These are phyloP conservation scores for Fusarium pseudoanthophilum DNA, from an alignment of 2,329 filamentous ascomycete species.

Conservation along the genomic window DNA sequence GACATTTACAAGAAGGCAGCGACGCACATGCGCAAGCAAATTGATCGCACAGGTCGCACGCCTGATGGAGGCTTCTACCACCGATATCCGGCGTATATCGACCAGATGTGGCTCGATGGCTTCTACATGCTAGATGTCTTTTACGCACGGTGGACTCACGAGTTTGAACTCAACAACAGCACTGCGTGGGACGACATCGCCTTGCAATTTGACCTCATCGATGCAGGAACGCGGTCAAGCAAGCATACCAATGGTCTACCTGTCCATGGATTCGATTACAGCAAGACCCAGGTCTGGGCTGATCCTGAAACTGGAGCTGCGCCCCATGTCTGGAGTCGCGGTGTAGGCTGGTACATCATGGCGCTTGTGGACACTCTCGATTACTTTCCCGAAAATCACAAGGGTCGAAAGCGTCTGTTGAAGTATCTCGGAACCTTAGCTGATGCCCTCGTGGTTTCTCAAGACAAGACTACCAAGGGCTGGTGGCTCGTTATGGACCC, in stretches of 20 bases:
- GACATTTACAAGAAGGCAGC: slow-evolving; percentile 34
- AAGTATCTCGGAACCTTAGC: slow-evolving; percentile 54
- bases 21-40: slow-evolving; percentile 19
- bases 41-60: slow-evolving; percentile 50
- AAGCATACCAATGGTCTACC: slow-evolving; percentile 51
- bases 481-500: slow-evolving; percentile 69
- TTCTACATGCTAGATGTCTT: slow-evolving; percentile 61
- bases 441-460: slow-evolving; percentile 53
- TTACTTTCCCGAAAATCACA: slow-evolving; percentile 51
- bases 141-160: slow-evolving; percentile 53
- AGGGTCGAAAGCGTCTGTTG: slow-evolving; percentile 49
- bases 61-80: slow-evolving; percentile 65
- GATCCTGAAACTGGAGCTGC: slow-evolving; percentile 60
- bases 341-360: slow-evolving; percentile 65
- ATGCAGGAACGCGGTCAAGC: slow-evolving; percentile 53
- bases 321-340: slow-evolving; percentile 63
- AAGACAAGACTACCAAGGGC: slow-evolving; percentile 59
- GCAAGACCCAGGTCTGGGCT: slow-evolving; percentile 61
- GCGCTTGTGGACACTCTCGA: slow-evolving; percentile 62
- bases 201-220: slow-evolving; percentile 58
- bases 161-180: slow-evolving; percentile 50
- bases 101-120: slow-evolving; percentile 69
- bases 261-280: slow-evolving; percentile 66
- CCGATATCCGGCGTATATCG: slow-evolving; percentile 54
- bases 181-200: slow-evolving; percentile 57